These are phyloP conservation scores for Exophiala bonariae DNA, from an alignment of 2,329 filamentous ascomycete species.

Conservation along the genomic window DNA sequence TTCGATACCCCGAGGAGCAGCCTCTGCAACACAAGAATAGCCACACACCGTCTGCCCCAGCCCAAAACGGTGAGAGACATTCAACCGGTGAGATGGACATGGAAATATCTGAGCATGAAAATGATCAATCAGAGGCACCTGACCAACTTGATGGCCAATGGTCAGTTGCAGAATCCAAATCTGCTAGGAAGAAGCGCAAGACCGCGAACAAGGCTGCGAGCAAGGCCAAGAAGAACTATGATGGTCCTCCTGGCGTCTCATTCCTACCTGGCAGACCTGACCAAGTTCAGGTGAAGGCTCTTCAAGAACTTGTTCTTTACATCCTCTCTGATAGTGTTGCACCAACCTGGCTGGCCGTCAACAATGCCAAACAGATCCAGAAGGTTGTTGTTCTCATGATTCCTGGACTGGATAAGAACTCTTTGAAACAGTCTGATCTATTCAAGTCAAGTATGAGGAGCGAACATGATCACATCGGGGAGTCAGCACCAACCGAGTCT, in stretches of 20 bases:
- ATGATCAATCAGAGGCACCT: too few species aligned
- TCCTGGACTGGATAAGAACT: slow-evolving; percentile 83
- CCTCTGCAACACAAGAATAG: background rate
- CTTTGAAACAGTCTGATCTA: slow-evolving; percentile 53
- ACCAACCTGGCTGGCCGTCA: slow-evolving; percentile 64
- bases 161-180: slow-evolving; percentile 19
- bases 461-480: too few species aligned
- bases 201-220: slow-evolving; percentile 1
- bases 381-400: slow-evolving; percentile 91
- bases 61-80: background rate
- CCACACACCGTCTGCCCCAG: background rate
- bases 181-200: slow-evolving; percentile 19
- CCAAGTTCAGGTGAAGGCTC: slow-evolving; percentile 54
- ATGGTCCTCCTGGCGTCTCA: slow-evolving; percentile 11
- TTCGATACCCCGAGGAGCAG: background rate
- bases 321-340: slow-evolving; percentile 61
- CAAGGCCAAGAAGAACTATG: background rate
- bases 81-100: background rate
- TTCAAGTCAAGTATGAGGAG: too few species aligned
- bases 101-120: background rate
- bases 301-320: slow-evolving; percentile 61
- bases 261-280: slow-evolving; percentile 18
- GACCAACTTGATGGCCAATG: slow-evolving; percentile 8
- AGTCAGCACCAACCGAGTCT: too few species aligned
- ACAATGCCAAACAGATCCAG: slow-evolving; percentile 54